A percentile compares a stretch with the other conserved stretches of the same genome.
phyloP scores from a whole-genome alignment of 2,329 filamentous ascomycete species.

The Colletotrichum sp. region DNA sequence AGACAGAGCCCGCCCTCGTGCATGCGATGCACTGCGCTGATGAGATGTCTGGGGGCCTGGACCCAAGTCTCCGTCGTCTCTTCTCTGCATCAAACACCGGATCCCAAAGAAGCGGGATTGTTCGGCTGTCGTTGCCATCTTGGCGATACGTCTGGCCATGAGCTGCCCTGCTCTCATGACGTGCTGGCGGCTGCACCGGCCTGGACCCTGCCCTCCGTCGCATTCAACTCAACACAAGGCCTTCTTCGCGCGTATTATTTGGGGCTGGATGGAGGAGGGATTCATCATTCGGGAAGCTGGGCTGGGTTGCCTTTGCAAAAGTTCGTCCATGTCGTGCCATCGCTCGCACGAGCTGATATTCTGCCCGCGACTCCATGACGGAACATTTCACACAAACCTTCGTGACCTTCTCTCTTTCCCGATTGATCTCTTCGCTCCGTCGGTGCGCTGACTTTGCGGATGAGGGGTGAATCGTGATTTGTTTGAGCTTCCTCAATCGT shows the following conservation, averaged over 20 bases:
- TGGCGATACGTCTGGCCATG: conserved; percentile 11
- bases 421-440: conserved; percentile 17
- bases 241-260: not conserved
- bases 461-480: not conserved
- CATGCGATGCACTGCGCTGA: not conserved
- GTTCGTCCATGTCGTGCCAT: not conserved
- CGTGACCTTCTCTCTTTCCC: conserved; percentile 1
- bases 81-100: conserved; percentile 3
- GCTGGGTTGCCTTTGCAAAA: conserved; percentile 4
- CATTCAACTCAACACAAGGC: not conserved
- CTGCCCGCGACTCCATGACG: not conserved
- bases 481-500: not conserved
- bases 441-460: not conserved
- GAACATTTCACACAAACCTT: not conserved
- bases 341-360: not conserved
- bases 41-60: not conserved
- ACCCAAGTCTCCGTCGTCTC: not conserved
- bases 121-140: conserved; percentile 8
- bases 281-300: not conserved
- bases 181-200: not conserved
- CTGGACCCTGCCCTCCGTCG: conserved; percentile 1
- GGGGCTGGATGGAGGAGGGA: not conserved
- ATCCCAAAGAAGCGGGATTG: not conserved
- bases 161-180: not conserved
- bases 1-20: not conserved